phyloP scores from a whole-genome alignment of 768 basidiomycete species.

The Russula sp. region DNA sequence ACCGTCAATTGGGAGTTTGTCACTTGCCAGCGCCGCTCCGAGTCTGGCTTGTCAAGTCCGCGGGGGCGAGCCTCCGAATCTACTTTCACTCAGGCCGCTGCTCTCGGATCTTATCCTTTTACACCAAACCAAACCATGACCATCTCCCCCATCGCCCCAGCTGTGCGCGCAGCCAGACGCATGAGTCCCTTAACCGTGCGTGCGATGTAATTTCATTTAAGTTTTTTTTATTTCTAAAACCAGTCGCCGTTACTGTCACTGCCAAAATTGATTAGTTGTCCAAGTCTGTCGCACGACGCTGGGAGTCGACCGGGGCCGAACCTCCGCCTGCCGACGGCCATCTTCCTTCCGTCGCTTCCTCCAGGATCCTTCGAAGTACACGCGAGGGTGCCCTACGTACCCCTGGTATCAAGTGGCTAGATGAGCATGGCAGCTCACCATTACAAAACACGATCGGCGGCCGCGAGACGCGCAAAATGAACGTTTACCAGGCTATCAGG shows the following conservation, averaged over 20 bases:
- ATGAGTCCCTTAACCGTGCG: slow-evolving; percentile 14
- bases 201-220: background rate
- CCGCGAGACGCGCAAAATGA: slow-evolving; percentile 91
- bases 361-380: slow-evolving; percentile 54
- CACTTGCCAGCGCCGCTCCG: background rate
- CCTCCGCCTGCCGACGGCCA: slow-evolving; percentile 80
- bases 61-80: slow-evolving; percentile 7
- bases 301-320: slow-evolving; percentile 38
- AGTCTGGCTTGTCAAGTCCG: slow-evolving; percentile 23
- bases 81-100: background rate
- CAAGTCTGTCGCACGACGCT: slow-evolving; percentile 14
- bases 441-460: slow-evolving; percentile 53
- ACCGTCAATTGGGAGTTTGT: background rate
- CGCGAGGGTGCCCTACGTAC: slow-evolving; percentile 69
- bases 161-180: slow-evolving; percentile 22
- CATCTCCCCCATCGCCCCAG: slow-evolving; percentile 25
- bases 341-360: slow-evolving; percentile 64
- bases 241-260: background rate
- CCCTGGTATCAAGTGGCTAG: slow-evolving; percentile 65
- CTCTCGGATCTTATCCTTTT: slow-evolving; percentile 28
- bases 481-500: slow-evolving; percentile 86
- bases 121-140: slow-evolving; percentile 24
- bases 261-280: slow-evolving; percentile 7
- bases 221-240: background rate
- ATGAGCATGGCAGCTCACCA: slow-evolving; percentile 46